phyloP scores from a whole-genome alignment of 257 asterid genomes.

The Nicotiana tomentosiformis region DNA sequence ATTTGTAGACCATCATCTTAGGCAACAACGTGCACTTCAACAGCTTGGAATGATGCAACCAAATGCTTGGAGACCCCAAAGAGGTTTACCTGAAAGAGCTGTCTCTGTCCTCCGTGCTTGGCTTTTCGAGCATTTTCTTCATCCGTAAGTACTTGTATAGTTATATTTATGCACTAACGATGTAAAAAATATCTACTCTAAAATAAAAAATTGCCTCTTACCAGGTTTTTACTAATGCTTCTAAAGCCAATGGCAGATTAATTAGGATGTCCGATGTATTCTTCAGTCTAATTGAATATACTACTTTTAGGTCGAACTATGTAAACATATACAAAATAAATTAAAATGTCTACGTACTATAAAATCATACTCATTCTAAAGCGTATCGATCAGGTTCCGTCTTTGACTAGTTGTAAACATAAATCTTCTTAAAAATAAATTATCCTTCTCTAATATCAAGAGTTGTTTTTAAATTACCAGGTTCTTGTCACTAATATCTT shows the following conservation, averaged over 20 bases:
- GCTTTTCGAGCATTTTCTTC: constrained; percentile 82
- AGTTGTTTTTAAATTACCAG: background rate
- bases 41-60: constrained; percentile 56
- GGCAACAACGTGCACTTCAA: constrained; percentile 53
- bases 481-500: background rate
- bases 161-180: background rate
- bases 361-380: background rate
- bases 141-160: constrained; percentile 40
- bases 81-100: constrained; percentile 73
- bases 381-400: background rate
- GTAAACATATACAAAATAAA: background rate
- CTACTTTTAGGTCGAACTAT: background rate
- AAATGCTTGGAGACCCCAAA: constrained; percentile 70
- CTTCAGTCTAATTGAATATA: background rate
- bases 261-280: background rate
- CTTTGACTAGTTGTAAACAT: background rate
- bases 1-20: constrained; percentile 36
- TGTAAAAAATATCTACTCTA: background rate
- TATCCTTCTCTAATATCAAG: background rate
- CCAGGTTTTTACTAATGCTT: background rate
- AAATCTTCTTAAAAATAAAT: background rate
- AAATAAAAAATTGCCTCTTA: background rate
- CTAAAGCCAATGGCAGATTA: background rate
- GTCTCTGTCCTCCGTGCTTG: constrained; percentile 82
- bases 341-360: background rate